phyloP scores from a whole-genome alignment of 768 basidiomycete genomes.

The Chalciporus pseudorubinellus region DNA sequence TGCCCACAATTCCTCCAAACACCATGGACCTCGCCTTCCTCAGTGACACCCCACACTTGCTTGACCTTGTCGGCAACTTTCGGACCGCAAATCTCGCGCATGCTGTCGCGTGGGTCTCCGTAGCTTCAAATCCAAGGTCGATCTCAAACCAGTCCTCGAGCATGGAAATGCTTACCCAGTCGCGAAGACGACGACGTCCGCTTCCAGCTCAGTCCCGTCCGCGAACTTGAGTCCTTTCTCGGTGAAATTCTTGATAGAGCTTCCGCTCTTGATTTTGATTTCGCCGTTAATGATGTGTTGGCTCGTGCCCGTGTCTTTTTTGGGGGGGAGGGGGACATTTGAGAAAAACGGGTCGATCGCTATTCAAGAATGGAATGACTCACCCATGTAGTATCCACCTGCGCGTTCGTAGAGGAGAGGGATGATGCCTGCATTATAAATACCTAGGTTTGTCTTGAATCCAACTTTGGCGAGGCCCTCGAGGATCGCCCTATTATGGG shows the following conservation, averaged over 20 bases:
- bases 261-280: slow-evolving; percentile 51
- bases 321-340: background rate
- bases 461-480: slow-evolving; percentile 39
- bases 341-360: background rate
- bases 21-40: slow-evolving; percentile 58
- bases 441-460: slow-evolving; percentile 38
- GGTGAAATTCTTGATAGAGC: slow-evolving; percentile 31
- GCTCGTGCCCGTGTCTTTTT: slow-evolving; percentile 40
- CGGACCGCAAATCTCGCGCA: slow-evolving; percentile 46
- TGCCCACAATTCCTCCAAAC: slow-evolving; percentile 33
- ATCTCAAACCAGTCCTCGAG: background rate
- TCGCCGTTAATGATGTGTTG: slow-evolving; percentile 44
- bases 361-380: background rate
- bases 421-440: slow-evolving; percentile 32
- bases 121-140: slow-evolving; percentile 33
- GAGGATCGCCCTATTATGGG: slow-evolving; percentile 30
- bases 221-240: slow-evolving; percentile 29
- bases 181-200: slow-evolving; percentile 34
- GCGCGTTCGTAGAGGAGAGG: slow-evolving; percentile 24
- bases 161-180: slow-evolving; percentile 20
- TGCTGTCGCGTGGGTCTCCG: slow-evolving; percentile 41
- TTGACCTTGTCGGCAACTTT: slow-evolving; percentile 45
- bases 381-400: slow-evolving; percentile 44
- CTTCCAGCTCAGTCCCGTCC: slow-evolving; percentile 31
- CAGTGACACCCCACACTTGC: slow-evolving; percentile 58